Base-by-base conservation (phyloP, 83 land plant species). In the Thuja plicata region DNA sequence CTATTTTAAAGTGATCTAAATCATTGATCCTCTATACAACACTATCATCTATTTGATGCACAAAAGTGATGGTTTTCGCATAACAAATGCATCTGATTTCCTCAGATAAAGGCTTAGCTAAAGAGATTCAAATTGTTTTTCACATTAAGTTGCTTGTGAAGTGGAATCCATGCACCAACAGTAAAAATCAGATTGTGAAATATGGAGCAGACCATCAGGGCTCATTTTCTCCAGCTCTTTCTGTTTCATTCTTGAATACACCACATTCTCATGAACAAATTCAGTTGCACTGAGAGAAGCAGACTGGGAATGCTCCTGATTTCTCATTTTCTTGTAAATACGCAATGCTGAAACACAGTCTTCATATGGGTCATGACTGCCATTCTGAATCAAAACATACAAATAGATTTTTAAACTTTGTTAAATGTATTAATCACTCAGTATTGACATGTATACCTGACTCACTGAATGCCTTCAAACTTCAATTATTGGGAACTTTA, bases 81-180 rank as follows among this genome's bases (percentile, higher is more conserved):
- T 52, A 52, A 13, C 55, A 1, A 12, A 52, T 13, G 13, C 55
- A 52, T 52, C 0, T 52, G 11, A 13, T 13, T 13, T 13, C 16
- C 16, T 52, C 0, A 1, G 2, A 52, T 52, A 16, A 52, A 52
- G 13, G 55, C 55, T 3, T 52, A 0, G 55, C 8, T 13, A 52
- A 52, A 52, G 55, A 0, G 55, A 52, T 52, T 52, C 16, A 52
- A 52, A 16, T 52, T 15, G 8, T 46, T 54, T 54, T 3, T 54
- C 57, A 54, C 57, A n/a, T 43, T 11, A 81, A 12, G 48, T 41
- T 41, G 32, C 12, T 4, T 81, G 32, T 43, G 84, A n/a, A 10
- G 6, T 86, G 13, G 87, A 55, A 84, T 92, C 93, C 87, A 89
- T 85, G 79, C 93, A 92, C 93, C 93, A 92, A 60, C 92, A 90